These are phyloP conservation scores for Hyphopichia homilentoma DNA, from an alignment of 805 yeast species.

Conservation along the genomic window DNA sequence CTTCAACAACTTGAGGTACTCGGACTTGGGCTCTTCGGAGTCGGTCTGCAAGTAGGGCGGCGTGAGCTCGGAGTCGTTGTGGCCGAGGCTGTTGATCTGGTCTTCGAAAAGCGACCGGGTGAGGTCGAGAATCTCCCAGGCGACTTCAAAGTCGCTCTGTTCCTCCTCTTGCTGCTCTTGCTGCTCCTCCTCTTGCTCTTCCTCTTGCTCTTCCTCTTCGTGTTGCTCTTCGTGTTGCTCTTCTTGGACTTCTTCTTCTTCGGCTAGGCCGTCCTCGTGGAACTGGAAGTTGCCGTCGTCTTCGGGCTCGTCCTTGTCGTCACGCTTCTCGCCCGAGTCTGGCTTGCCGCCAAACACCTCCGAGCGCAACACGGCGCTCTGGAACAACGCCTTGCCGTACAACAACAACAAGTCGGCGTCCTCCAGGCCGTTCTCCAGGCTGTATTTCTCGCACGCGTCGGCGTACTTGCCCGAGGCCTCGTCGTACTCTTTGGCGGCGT, in stretches of 20 bases:
- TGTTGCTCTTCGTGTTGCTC: constrained; percentile 31
- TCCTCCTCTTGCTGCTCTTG: constrained; percentile 26
- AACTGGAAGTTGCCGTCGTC: constrained; percentile 26
- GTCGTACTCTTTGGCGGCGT: constrained; percentile 63
- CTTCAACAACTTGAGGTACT: constrained; percentile 34
- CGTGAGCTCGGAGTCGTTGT: constrained; percentile 4
- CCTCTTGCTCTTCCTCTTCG: constrained; percentile 28
- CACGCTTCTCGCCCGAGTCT: constrained; percentile 17
- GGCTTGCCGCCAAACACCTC: constrained; percentile 64
- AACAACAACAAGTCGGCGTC: constrained; percentile 73
- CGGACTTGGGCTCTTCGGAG: constrained; percentile 27
- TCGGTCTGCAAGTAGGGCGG: constrained; percentile 29
- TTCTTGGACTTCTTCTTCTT: constrained; percentile 14
- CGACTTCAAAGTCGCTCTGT: constrained; percentile 76
- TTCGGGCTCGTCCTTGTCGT: constrained; percentile 18
- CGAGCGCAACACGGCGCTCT: constrained; percentile 67
- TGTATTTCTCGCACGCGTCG: constrained; percentile 61
- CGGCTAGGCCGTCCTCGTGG: constrained; percentile 20
- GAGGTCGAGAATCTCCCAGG: constrained; percentile 83
- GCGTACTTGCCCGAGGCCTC: constrained; percentile 68
- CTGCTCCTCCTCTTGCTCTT: constrained; percentile 8
- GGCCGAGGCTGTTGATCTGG: constrained; percentile 25
- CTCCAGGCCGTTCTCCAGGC: constrained; percentile 47
- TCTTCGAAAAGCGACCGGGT: constrained; percentile 64
- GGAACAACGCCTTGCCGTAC: constrained; percentile 79